Evolutionary conservation across 768 basidiomycete species (phyloP), one percentile per base, ranked within the genome.

Genomic region (Amanita fuliginea): DNA sequence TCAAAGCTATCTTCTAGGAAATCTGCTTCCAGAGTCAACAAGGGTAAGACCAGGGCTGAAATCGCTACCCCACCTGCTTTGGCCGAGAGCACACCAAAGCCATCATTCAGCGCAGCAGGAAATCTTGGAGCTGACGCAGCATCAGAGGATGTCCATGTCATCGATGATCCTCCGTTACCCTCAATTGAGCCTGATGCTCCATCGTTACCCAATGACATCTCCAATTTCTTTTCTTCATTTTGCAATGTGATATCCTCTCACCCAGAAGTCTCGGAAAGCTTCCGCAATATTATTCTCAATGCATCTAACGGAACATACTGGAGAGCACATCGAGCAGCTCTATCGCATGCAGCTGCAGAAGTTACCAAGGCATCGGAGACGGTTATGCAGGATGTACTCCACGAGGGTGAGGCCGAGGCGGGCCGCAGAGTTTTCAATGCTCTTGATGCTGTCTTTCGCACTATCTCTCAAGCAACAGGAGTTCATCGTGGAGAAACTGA

Each of bases 281-380:
- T 90, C 49, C 80, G 77, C 50, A 80, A 76, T 58, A 75, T 90
- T 30, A 60, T 79, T 40, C 67, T 67, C 44, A 85, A 88, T 55
- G 68, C 81, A 3, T 68, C 72, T 4, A 76, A 68, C 45, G 86
- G 85, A 19, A 68, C 74, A 7, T 89, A 90, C 59, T 90, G 83
- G 85, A 62, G 67, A 32, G 62, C 71, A 24, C 83, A 86, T 56
- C 76, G 81, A 42, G 74, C 76, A 7, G 66, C 75, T 2, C 62
- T 86, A 39, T 73, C 78, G 6, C 74, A 76, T 18, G 76, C 79
- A 16, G 80, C 78, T 3, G 72, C 75, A 30, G 70, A 74, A 32
- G 57, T 83, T 6, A 70, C 74, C 13, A 76, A 73, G 47, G 67
- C 67, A 41, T 69, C 77, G 1, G 55, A 69, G 39, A 60, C 63